A percentile compares a stretch with the other conserved stretches of the same genome.
Evolutionary conservation across 345 rosid genomes (phyloP).

Genomic region (Salix udensis): DNA sequence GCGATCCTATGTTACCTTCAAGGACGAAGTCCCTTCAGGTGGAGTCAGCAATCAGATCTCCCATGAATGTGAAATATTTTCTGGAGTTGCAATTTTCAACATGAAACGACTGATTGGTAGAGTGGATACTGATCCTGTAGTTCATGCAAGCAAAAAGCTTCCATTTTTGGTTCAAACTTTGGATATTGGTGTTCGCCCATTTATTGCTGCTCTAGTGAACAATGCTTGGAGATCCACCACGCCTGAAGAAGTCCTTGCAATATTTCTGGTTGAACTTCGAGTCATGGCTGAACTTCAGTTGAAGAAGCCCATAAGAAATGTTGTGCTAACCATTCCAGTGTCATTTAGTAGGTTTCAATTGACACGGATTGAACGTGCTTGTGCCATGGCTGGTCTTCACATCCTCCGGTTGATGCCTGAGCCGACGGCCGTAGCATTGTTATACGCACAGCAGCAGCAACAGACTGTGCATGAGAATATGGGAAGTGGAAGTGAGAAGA

Average conservation of each 20-base stretch:
- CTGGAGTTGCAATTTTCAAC: constrained; percentile 83
- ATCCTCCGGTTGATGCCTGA: constrained; percentile 84
- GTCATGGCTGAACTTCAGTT: constrained; percentile 69
- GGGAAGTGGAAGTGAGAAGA: constrained; percentile 83
- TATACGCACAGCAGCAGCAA: constrained; percentile 88
- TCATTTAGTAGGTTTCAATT: constrained; percentile 81
- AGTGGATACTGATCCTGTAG: constrained; percentile 74
- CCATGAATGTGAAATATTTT: constrained; percentile 69
- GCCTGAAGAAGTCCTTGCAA: constrained; percentile 86
- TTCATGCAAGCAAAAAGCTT: constrained; percentile 63
- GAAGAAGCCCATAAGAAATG: constrained; percentile 69
- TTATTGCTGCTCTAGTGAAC: constrained; percentile 73
- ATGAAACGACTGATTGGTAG: constrained; percentile 90
- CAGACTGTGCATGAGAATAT: constrained; percentile 54
- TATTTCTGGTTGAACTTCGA: constrained; percentile 64
- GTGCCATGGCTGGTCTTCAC: constrained; percentile 89
- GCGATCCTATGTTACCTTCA: constrained; percentile 74
- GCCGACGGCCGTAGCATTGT: constrained; percentile 81
- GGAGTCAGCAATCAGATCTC: constrained; percentile 74
- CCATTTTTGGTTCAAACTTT: constrained; percentile 87
- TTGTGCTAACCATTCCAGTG: constrained; percentile 74
- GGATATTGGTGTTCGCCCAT: constrained; percentile 78
- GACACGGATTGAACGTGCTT: constrained; percentile 74
- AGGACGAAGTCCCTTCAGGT: constrained; percentile 64
- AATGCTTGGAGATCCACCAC: constrained; percentile 84